Conservation (phyloP, 306 rosid genomes). For the Fragaria ananassa region DNA sequence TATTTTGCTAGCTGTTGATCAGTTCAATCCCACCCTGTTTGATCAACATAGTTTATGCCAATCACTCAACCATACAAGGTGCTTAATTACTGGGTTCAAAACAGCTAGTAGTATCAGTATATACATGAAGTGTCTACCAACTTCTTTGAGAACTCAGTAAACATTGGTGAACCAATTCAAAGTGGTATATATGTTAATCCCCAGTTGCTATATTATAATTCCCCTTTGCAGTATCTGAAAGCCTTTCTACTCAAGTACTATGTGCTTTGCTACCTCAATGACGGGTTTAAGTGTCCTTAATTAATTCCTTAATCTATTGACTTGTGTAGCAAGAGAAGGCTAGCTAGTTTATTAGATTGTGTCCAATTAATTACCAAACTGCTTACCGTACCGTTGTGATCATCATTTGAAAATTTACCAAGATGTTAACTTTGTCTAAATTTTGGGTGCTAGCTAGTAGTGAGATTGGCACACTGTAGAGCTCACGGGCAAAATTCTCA, state of each 20-base stretch:
- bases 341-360: background rate
- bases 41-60: background rate
- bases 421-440: background rate
- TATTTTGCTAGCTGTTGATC: background rate
- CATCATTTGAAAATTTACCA: background rate
- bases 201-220: background rate
- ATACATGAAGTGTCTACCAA: background rate
- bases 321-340: background rate
- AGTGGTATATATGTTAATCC: background rate
- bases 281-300: background rate
- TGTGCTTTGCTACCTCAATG: background rate
- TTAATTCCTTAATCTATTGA: background rate
- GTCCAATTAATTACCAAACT: background rate
- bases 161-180: background rate
- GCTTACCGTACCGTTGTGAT: background rate
- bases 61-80: background rate
- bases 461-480: too few relatives aligned
- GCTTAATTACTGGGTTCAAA: constrained; percentile 10
- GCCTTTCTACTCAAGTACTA: background rate
- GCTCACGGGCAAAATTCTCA: background rate
- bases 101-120: background rate
- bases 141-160: background rate
- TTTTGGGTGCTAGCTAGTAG: background rate
- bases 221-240: background rate
- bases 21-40: background rate